Percentiles rank a stretch among this genome's conserved stretches.
These are phyloP conservation scores for Hymenoscyphus scutula DNA, from an alignment of 2,329 filamentous ascomycete genomes.

Conservation along the genomic window DNA sequence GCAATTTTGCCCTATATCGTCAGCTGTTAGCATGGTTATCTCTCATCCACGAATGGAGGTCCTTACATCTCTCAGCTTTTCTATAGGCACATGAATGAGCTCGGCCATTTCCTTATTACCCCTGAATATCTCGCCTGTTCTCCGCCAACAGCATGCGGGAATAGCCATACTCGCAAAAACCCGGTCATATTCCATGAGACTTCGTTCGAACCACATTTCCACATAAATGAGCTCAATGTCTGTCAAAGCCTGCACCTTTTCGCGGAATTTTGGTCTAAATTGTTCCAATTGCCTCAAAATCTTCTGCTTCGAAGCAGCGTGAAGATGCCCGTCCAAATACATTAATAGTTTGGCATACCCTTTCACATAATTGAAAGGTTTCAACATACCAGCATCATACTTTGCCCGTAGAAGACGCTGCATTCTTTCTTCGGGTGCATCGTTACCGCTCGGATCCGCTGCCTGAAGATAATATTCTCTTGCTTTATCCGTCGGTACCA, in stretches of 20 bases:
- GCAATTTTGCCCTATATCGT: slow-evolving; percentile 77
- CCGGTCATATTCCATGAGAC: slow-evolving; percentile 95
- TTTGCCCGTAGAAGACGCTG: slow-evolving; percentile 91
- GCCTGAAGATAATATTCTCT: slow-evolving; percentile 96
- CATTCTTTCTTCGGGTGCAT: slow-evolving; percentile 90
- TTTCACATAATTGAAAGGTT: slow-evolving; percentile 98
- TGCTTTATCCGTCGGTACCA: slow-evolving; percentile 57
- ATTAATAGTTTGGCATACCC: slow-evolving; percentile 86
- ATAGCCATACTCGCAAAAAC: slow-evolving; percentile 99
- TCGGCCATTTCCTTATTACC: slow-evolving; percentile 99
- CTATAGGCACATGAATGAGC: slow-evolving; percentile 88
- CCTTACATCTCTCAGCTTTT: slow-evolving; percentile 84
- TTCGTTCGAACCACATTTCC: slow-evolving; percentile 99
- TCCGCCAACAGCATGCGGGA: slow-evolving; percentile 93
- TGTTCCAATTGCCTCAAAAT: slow-evolving; percentile 88
- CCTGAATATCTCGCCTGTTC: slow-evolving; percentile 94
- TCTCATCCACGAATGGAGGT: neutral
- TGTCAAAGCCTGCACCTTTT: slow-evolving; percentile 87
- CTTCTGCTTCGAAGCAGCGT: slow-evolving; percentile 78
- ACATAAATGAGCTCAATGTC: slow-evolving; percentile 93
- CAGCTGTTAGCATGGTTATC: slow-evolving; percentile 9
- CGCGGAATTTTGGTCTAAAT: slow-evolving; percentile 92
- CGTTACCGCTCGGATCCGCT: slow-evolving; percentile 85
- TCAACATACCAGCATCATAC: slow-evolving; percentile 90
- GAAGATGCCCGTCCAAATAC: slow-evolving; percentile 89